Base-by-base conservation (phyloP, 1,284 basidiomycete species). In the Pholiota adiposa region DNA sequence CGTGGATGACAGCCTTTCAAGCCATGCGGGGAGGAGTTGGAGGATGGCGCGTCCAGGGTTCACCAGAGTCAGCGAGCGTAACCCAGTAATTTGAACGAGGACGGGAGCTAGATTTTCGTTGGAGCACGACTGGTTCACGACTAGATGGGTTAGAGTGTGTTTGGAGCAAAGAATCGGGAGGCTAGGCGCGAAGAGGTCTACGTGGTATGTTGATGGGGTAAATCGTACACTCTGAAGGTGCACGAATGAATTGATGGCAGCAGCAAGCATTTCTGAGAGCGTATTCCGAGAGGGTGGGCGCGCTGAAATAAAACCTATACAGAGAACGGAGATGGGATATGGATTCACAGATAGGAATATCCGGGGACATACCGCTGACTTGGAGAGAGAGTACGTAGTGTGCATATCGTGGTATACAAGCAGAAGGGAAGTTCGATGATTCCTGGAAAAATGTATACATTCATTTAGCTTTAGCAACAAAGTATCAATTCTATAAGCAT, bases 21-120 rank as follows among this genome's bases (percentile, higher is more conserved):
- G 68, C 82, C 83, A 84, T 2, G 72, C 76, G 2, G 82, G 79
- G 5, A 85, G 72, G 12, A 77, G 64, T 21, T 81, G 67, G 12
- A 85, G 68, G 12, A 83, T 73, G 1, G 76, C 74, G 36, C 83
- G 71, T 1, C 73, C 75, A 19, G 83, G 82, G 59, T 48, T 75
- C 23, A 73, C 41, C 23, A 85, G 66, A 16, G 75, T 75, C 51
- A 85, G 64, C 19, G 63, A 72, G 29, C 69, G 66, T 21, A 84
- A 70, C 4, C 71, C 66, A 2, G 56, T 57, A 7, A 83, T 60
- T 41, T 70, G 54, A 1, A 67, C 68, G 16, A 84, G 66, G 1
- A 73, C 49, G 2, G 73, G 73, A 0, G 74, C 73, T 16, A 68
- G 70, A 2, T 51, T 51, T 27, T 78, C 77, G 44, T 72, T 68